phyloP scores from a whole-genome alignment of 371 early-diverging fungal species.

The Haplosporangium sp. region DNA sequence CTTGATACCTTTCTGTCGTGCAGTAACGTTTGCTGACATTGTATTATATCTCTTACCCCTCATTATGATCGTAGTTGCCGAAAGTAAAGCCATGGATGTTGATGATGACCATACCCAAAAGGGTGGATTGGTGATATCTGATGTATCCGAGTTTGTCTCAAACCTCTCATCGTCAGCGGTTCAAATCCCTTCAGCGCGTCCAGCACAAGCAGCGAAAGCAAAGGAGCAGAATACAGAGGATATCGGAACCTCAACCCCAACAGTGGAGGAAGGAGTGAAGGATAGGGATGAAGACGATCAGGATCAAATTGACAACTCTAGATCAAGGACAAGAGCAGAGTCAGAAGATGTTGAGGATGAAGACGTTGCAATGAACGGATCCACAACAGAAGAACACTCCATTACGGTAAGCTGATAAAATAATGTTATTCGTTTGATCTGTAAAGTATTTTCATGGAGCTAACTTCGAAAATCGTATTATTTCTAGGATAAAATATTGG shows the following conservation, averaged over 20 bases:
- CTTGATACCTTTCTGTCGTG: too few species aligned
- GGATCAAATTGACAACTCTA: conserved; percentile 16
- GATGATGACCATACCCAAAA: conserved; percentile 19
- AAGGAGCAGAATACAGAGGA: conserved; percentile 9
- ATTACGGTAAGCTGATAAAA: conserved; percentile 16
- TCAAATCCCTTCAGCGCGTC: conserved; percentile 22
- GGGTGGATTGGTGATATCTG: conserved; percentile 57
- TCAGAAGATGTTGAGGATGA: conserved; percentile 63
- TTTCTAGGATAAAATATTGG: conserved; percentile 49
- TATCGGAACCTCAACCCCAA: background rate
- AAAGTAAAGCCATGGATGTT: conserved; percentile 55
- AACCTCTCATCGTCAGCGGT: conserved; percentile 63
- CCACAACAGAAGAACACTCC: conserved; percentile 22
- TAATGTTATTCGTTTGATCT: too few species aligned
- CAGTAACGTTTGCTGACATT: conserved; percentile 10
- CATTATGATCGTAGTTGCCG: conserved; percentile 44
- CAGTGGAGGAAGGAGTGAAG: conserved; percentile 49
- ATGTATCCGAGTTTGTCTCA: conserved; percentile 78
- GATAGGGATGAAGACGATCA: conserved; percentile 60
- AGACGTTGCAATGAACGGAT: conserved; percentile 57
- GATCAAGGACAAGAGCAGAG: conserved; percentile 47
- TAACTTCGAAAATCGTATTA: background rate
- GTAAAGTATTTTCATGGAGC: background rate
- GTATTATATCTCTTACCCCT: background rate
- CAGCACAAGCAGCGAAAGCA: conserved; percentile 21